Evolutionary conservation across 2,329 filamentous ascomycete genomes (phyloP).

Genomic region (Nemania abortiva): DNA sequence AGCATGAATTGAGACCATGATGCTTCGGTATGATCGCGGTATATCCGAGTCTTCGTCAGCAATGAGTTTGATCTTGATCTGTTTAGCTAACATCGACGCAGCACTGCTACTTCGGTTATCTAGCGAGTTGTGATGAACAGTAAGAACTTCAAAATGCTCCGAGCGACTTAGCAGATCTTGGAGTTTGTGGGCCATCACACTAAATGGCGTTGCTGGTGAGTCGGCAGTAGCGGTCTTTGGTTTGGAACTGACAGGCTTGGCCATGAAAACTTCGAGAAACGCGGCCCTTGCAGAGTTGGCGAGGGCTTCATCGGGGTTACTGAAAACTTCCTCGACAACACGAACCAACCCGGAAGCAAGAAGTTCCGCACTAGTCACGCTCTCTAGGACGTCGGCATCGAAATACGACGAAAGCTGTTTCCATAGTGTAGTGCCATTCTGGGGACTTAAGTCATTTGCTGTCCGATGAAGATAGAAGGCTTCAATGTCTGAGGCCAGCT

Average conservation of each 20-base stretch:
- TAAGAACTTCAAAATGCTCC: slow-evolving; percentile 97
- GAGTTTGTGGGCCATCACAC: slow-evolving; percentile 90
- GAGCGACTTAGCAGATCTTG: slow-evolving; percentile 96
- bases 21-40: slow-evolving; percentile 86
- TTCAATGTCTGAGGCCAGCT: slow-evolving; percentile 78
- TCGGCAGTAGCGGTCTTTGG: slow-evolving; percentile 73
- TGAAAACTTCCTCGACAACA: slow-evolving; percentile 84
- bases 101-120: slow-evolving; percentile 92
- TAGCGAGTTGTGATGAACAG: slow-evolving; percentile 91
- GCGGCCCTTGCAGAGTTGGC: slow-evolving; percentile 79
- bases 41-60: slow-evolving; percentile 94
- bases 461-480: slow-evolving; percentile 73
- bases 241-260: slow-evolving; percentile 74
- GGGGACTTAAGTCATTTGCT: slow-evolving; percentile 58
- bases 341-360: slow-evolving; percentile 91
- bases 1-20: slow-evolving; percentile 98
- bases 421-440: slow-evolving; percentile 76
- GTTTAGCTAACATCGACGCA: slow-evolving; percentile 95
- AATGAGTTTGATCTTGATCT: slow-evolving; percentile 87
- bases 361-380: slow-evolving; percentile 94
- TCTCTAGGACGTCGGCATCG: slow-evolving; percentile 87
- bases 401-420: slow-evolving; percentile 83
- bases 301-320: slow-evolving; percentile 72
- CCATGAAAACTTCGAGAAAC: slow-evolving; percentile 95
- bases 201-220: slow-evolving; percentile 85